Percentiles rank a stretch among this genome's conserved stretches.
phyloP scores from a whole-genome alignment of 108 stramenopile genomes.

The Cylindrotheca closterium region DNA sequence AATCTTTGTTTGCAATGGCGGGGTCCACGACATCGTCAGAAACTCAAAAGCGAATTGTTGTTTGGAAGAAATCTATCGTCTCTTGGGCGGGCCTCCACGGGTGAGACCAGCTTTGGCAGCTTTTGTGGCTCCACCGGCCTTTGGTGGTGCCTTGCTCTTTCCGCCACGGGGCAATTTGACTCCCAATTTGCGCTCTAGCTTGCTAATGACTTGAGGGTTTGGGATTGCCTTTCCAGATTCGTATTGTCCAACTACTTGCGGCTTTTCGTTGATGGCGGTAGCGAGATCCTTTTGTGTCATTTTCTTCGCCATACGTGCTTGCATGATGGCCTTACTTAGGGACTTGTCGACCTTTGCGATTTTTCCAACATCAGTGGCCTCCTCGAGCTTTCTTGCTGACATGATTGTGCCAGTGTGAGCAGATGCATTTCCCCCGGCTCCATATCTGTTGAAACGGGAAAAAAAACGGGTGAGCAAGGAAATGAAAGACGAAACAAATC shows the following conservation, averaged over 20 bases:
- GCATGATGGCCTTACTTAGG: slow-evolving; percentile 91
- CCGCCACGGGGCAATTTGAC: slow-evolving; percentile 87
- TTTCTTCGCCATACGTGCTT: slow-evolving; percentile 96
- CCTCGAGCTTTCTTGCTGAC: slow-evolving; percentile 90
- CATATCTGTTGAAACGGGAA: slow-evolving; percentile 26
- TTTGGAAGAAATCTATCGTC: slow-evolving; percentile 53
- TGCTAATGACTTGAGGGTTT: slow-evolving; percentile 92
- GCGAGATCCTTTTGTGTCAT: slow-evolving; percentile 97
- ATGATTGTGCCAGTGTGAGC: slow-evolving; percentile 74
- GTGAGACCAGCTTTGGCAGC: slow-evolving; percentile 49
- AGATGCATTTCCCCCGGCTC: slow-evolving; percentile 87
- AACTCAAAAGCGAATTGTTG: background rate
- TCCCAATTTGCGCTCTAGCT: slow-evolving; percentile 90
- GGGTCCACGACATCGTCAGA: too few species aligned
- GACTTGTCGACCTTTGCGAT: slow-evolving; percentile 87
- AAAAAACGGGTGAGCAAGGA: slow-evolving; percentile 2
- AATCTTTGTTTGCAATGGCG: too few species aligned
- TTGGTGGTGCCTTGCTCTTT: slow-evolving; percentile 72
- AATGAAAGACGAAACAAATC: background rate
- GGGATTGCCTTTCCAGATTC: slow-evolving; percentile 96
- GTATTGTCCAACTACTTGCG: slow-evolving; percentile 96
- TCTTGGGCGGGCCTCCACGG: slow-evolving; percentile 84
- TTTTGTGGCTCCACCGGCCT: slow-evolving; percentile 30
- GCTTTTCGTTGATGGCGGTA: slow-evolving; percentile 95
- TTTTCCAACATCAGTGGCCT: slow-evolving; percentile 88